Conservation (phyloP, 2,329 filamentous ascomycete species). For the Epichloe typhina region DNA sequence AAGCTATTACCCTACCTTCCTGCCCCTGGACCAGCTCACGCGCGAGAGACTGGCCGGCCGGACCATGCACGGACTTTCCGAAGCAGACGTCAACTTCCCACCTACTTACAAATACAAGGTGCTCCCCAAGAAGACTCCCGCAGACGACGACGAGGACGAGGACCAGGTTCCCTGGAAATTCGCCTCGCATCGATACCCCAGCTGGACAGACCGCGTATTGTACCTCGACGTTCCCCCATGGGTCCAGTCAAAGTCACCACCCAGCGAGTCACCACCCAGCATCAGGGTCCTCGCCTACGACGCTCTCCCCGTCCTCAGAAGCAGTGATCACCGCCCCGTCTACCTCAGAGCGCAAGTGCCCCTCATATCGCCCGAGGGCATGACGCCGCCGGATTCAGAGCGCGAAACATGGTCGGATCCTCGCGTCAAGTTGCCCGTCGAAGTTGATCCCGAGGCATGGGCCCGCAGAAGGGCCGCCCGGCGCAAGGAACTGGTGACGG, state of each 20-base stretch:
- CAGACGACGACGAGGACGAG: conserved; percentile 15
- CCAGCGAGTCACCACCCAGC: conserved; percentile 10
- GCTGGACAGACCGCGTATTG: conserved; percentile 87
- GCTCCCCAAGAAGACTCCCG: conserved; percentile 8
- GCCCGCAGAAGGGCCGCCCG: conserved; percentile 33
- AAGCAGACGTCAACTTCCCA: conserved; percentile 64
- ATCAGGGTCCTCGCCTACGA: conserved; percentile 54
- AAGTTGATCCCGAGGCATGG: conserved; percentile 43
- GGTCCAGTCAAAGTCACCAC: conserved; percentile 24
- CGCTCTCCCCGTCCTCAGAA: conserved; percentile 64
- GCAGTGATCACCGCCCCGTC: conserved; percentile 80
- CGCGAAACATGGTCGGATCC: conserved; percentile 21
- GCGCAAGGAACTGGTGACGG: conserved; percentile 32
- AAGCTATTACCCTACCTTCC: conserved; percentile 52
- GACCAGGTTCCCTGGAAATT: conserved; percentile 49
- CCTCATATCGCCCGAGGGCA: conserved; percentile 30
- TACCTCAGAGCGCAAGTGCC: conserved; percentile 58
- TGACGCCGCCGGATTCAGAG: conserved; percentile 20
- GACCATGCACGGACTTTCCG: conserved; percentile 65
- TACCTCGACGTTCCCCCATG: conserved; percentile 53
- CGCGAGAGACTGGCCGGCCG: conserved; percentile 54
- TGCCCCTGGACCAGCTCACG: conserved; percentile 66
- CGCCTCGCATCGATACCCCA: conserved; percentile 72
- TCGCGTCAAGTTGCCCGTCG: conserved; percentile 32
- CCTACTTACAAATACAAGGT: conserved; percentile 86